Evolutionary conservation across 202 grass and related monocot species (phyloP).

Genomic region (Saccharum hybrid): DNA sequence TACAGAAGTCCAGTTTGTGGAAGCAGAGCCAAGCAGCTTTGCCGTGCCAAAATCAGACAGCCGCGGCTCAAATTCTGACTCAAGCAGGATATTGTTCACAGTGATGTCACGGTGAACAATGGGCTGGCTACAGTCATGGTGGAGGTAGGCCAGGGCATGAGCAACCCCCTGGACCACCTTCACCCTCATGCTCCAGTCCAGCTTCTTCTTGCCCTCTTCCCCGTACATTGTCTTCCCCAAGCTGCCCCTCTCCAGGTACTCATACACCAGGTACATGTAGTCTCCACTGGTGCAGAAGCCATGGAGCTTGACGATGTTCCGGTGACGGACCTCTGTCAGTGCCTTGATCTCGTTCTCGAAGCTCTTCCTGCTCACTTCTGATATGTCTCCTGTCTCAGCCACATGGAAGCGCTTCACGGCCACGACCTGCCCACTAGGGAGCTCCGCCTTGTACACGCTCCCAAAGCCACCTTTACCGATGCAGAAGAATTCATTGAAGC

Average conservation of each 20-base stretch:
- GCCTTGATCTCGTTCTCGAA: slow-evolving; percentile 78
- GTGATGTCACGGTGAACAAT: slow-evolving; percentile 76
- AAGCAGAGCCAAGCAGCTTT: slow-evolving; percentile 59
- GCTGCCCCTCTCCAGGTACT: slow-evolving; percentile 80
- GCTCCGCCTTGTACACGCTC: slow-evolving; percentile 67
- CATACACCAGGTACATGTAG: slow-evolving; percentile 82
- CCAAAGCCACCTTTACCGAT: slow-evolving; percentile 83
- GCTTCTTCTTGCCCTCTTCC: slow-evolving; percentile 60
- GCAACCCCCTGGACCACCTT: slow-evolving; percentile 74
- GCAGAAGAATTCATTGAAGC: slow-evolving; percentile 72
- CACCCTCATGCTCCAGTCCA: slow-evolving; percentile 69
- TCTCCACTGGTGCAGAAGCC: slow-evolving; percentile 74
- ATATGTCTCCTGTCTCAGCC: slow-evolving; percentile 45
- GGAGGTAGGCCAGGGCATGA: slow-evolving; percentile 78
- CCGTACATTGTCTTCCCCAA: slow-evolving; percentile 67
- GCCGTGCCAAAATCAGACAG: slow-evolving; percentile 82
- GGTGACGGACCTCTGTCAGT: slow-evolving; percentile 71
- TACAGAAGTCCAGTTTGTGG: slow-evolving; percentile 77
- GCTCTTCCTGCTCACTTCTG: slow-evolving; percentile 61
- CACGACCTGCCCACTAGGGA: slow-evolving; percentile 61
- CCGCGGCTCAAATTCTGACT: slow-evolving; percentile 68
- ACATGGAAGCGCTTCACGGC: slow-evolving; percentile 75
- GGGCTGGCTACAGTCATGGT: slow-evolving; percentile 68
- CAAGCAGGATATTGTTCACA: slow-evolving; percentile 71
- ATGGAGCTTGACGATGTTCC: slow-evolving; percentile 83